A percentile compares a stretch with the other conserved stretches of the same genome.
Evolutionary conservation across 352 stramenopile genomes (phyloP).

Genomic region (Globisporangium spiculum): DNA sequence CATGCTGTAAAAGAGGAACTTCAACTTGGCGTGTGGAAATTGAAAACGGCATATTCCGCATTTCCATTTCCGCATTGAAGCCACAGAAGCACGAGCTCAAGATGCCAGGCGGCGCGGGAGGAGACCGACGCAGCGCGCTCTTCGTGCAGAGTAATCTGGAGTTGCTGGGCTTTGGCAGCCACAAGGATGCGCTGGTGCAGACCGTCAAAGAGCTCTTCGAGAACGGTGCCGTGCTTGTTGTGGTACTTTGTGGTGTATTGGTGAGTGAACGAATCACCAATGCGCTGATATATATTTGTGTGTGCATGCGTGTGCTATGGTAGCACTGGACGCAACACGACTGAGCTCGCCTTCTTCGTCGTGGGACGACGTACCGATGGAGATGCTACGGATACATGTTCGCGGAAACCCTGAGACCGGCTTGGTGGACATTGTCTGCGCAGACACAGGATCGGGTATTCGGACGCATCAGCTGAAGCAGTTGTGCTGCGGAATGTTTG

Average conservation of each 20-base stretch:
- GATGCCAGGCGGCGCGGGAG: conserved; percentile 10
- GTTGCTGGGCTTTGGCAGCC: conserved; percentile 66
- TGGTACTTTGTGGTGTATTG: background rate
- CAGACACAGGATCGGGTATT: conserved; percentile 72
- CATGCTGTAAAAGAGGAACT: conserved; percentile 1
- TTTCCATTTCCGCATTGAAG: conserved; percentile 10
- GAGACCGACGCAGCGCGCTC: conserved; percentile 28
- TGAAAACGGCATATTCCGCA: background rate
- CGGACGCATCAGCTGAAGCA: conserved; percentile 55
- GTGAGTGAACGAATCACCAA: background rate
- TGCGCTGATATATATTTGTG: background rate
- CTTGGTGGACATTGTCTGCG: conserved; percentile 65
- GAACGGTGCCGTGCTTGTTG: conserved; percentile 40
- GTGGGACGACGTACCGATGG: conserved; percentile 24
- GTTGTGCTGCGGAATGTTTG: conserved; percentile 69
- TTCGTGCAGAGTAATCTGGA: conserved; percentile 72
- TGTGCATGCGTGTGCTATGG: background rate
- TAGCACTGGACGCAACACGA: conserved; percentile 64
- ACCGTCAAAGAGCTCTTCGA: conserved; percentile 82
- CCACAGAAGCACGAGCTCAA: background rate
- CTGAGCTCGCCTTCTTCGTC: conserved; percentile 8
- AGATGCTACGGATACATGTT: conserved; percentile 52
- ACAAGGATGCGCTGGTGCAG: conserved; percentile 62
- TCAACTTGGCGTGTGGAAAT: background rate
- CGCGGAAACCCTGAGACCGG: conserved; percentile 24